A percentile compares a stretch with the other conserved stretches of the same genome.
phyloP scores from a whole-genome alignment of 495 filamentous ascomycete genomes.

The Xylaria palmicola region DNA sequence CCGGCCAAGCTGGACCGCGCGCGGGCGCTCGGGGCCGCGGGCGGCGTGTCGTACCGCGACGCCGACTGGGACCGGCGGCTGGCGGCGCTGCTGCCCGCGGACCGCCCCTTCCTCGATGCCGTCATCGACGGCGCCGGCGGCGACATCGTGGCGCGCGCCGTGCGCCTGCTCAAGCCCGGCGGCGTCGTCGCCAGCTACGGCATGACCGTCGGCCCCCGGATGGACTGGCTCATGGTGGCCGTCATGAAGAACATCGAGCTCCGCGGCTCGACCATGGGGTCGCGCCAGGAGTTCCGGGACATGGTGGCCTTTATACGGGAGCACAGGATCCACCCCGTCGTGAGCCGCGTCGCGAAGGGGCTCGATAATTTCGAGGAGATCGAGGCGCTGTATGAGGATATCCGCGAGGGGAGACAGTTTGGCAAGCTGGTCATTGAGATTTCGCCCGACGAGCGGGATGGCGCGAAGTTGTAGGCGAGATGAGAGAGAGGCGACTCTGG shows the following conservation, averaged over 20 bases:
- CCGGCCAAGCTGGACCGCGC: constrained; percentile 65
- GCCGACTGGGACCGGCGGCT: constrained; percentile 70
- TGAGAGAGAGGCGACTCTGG: too few species aligned
- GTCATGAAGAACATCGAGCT: constrained; percentile 77
- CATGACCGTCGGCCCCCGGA: constrained; percentile 73
- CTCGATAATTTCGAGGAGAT: constrained; percentile 65
- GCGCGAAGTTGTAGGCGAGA: neutral
- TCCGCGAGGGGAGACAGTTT: constrained; percentile 73
- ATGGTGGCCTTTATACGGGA: constrained; percentile 72
- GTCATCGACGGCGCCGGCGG: constrained; percentile 79
- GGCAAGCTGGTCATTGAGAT: constrained; percentile 69
- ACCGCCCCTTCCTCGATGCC: constrained; percentile 61
- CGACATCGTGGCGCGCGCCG: constrained; percentile 60
- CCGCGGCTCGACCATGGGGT: constrained; percentile 72
- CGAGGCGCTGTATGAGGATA: constrained; percentile 70
- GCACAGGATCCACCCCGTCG: constrained; percentile 63
- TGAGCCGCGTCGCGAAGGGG: constrained; percentile 60
- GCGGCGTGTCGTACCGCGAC: constrained; percentile 67
- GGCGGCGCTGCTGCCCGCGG: constrained; percentile 51
- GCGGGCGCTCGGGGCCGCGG: constrained; percentile 62
- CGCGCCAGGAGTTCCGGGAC: constrained; percentile 68
- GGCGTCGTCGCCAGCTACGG: constrained; percentile 71
- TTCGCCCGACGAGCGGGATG: constrained; percentile 18
- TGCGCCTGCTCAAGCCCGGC: constrained; percentile 59
- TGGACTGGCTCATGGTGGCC: constrained; percentile 68